Evolutionary conservation across 345 rosid genomes (phyloP).

Genomic region (Mallotus nudiflorus): DNA sequence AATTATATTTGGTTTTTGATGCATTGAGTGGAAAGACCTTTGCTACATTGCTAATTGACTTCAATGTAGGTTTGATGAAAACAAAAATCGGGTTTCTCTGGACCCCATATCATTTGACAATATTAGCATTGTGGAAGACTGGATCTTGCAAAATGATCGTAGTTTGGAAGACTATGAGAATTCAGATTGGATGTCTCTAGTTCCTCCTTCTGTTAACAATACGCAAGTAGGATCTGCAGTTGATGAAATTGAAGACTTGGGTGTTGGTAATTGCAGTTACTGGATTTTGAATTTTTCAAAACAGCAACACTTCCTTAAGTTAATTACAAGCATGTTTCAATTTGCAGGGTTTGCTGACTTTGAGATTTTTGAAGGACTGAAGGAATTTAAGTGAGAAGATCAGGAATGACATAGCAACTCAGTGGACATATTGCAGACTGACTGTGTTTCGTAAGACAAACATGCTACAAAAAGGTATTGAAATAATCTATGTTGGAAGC

Average conservation of each 20-base stretch:
- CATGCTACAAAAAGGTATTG: conserved; percentile 5
- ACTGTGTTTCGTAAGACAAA: background rate
- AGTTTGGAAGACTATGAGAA: conserved; percentile 48
- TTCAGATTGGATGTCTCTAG: conserved; percentile 74
- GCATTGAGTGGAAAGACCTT: conserved; percentile 2
- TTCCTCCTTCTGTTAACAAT: conserved; percentile 40
- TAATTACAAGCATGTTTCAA: conserved; percentile 11
- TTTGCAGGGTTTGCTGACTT: conserved; percentile 74
- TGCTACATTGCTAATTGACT: conserved; percentile 16
- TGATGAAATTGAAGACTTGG: conserved; percentile 66
- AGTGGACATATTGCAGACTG: background rate
- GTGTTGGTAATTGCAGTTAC: conserved; percentile 48
- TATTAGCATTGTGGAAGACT: conserved; percentile 58
- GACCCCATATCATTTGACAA: conserved; percentile 59
- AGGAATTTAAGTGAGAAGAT: conserved; percentile 6
- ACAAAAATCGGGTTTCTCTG: conserved; percentile 34
- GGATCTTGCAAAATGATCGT: conserved; percentile 60
- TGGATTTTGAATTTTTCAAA: conserved; percentile 5
- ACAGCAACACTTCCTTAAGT: background rate
- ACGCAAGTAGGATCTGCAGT: conserved; percentile 38
- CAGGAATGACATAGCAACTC: background rate
- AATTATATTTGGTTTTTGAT: conserved; percentile 4
- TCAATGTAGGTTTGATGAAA: conserved; percentile 33
- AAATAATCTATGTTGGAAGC: conserved; percentile 5
- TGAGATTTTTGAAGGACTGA: conserved; percentile 58